Evolutionary conservation across 1,284 basidiomycete genomes (phyloP).

Genomic region (Caloboletus firmus): DNA sequence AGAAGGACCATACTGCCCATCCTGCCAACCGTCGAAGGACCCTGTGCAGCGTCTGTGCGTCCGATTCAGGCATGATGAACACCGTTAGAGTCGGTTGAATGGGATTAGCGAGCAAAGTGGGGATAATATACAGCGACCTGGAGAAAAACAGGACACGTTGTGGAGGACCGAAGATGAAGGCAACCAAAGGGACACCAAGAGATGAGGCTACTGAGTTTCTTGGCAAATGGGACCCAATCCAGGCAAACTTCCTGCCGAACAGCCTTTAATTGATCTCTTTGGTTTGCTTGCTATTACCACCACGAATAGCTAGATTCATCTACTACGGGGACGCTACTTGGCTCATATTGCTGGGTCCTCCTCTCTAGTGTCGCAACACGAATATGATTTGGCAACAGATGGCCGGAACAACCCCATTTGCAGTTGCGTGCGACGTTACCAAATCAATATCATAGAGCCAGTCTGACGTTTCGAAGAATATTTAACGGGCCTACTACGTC

Average conservation of each 20-base stretch:
- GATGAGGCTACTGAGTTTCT: not conserved
- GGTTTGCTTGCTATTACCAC: not conserved
- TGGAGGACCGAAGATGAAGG: not conserved
- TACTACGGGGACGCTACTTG: not conserved
- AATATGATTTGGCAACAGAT: not conserved
- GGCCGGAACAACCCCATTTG: not conserved
- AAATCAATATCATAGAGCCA: not conserved
- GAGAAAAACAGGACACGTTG: not conserved
- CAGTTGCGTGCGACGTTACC: not conserved
- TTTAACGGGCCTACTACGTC: not conserved
- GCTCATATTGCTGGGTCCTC: too few species aligned
- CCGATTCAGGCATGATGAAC: constrained; percentile 30
- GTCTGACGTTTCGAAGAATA: too few species aligned
- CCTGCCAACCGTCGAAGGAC: constrained; percentile 68
- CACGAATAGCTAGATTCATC: not conserved
- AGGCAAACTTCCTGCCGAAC: constrained; percentile 2
- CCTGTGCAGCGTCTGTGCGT: constrained; percentile 52
- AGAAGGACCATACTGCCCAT: constrained; percentile 81
- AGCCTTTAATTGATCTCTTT: not conserved
- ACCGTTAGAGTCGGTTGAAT: constrained; percentile 5
- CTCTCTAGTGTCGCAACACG: not conserved
- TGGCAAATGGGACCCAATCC: constrained; percentile 8
- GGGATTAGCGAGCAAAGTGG: constrained; percentile 4
- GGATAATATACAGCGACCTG: constrained; percentile 11
- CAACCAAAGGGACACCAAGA: not conserved